Evolutionary conservation across 768 basidiomycete genomes (phyloP), one percentile per base, ranked within the genome.

Genomic region (Rhodotorula taiwanensis): DNA sequence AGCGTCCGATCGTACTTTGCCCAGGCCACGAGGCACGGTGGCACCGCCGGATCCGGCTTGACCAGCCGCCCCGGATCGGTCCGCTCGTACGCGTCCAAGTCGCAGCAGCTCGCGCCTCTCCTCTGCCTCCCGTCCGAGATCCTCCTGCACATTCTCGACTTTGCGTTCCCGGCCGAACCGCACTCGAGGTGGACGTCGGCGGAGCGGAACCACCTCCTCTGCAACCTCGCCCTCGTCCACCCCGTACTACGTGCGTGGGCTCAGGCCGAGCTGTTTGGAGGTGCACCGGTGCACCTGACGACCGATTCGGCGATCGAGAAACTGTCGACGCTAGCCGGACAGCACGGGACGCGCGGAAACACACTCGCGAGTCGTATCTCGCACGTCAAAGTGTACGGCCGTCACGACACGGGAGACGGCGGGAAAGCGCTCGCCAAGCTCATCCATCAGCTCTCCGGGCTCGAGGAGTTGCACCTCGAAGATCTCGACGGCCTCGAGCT

Each of bases 401-500:
- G 36, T 3, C 41, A 59, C 13, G 20, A 28, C 1, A 49, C 42
- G 15, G 49, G 58, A 13, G 58, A 58, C 20, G 58, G 58, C 27
- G 42, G 49, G 11, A 56, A 48, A 36, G 44, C 43, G 27, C 64
- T 65, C 21, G 58, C 58, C 0, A 10, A 18, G 5, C 58, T 65
- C 27, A 54, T 65, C 0, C 50, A 52, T 23, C 56, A 60, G 42
- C 58, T 65, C 7, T 27, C 25, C 2, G 49, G 45, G n/a, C 51
- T 65, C 20, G 41, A 47, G 15, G n/a, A 23, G 16, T 54, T 65
- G 3, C 47, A 52, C 21, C 44, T 65, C 33, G 55, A 65, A n/a
- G 58, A 65, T 13, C 39, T 65, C 10, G 64, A 65, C 28, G 64
- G 64, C 0, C 55, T 65, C 33, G 64, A 65, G 20, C 36, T 65